These are phyloP conservation scores for Hyphochytrium catenoides DNA, from an alignment of 352 stramenopile genomes.

Conservation along the genomic window DNA sequence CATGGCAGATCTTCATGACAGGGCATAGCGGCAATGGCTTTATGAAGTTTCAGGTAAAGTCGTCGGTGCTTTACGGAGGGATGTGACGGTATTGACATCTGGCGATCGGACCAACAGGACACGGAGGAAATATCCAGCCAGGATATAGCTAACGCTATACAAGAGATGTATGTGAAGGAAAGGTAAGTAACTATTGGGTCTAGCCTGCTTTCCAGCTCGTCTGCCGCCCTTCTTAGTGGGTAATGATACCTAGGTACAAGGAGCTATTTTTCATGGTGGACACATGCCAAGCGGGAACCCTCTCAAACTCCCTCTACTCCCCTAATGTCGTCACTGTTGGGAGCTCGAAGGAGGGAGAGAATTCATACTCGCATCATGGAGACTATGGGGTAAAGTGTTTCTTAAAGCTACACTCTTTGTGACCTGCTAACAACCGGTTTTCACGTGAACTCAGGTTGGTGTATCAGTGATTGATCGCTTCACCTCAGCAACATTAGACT, in stretches of 20 bases:
- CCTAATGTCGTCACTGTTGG: slow-evolving; percentile 78
- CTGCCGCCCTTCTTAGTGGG: background rate
- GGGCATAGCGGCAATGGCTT: slow-evolving; percentile 91
- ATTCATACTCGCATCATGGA: slow-evolving; percentile 79
- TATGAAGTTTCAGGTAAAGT: slow-evolving; percentile 81
- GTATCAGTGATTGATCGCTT: slow-evolving; percentile 66
- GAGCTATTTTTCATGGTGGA: slow-evolving; percentile 93
- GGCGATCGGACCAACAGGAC: slow-evolving; percentile 28
- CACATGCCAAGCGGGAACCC: slow-evolving; percentile 85
- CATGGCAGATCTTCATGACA: slow-evolving; percentile 63
- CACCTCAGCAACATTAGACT: slow-evolving; percentile 63
- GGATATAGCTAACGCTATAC: slow-evolving; percentile 71
- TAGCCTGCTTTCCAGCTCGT: background rate
- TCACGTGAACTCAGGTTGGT: slow-evolving; percentile 20
- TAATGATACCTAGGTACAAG: slow-evolving; percentile 36
- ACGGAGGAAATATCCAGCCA: slow-evolving; percentile 85
- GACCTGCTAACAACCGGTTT: background rate
- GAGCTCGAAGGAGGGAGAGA: slow-evolving; percentile 68
- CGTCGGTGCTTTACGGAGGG: background rate
- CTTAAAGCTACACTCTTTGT: background rate
- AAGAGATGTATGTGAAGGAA: slow-evolving; percentile 80
- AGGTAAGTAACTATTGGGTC: slow-evolving; percentile 14
- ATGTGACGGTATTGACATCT: slow-evolving; percentile 1
- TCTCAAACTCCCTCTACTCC: slow-evolving; percentile 52
- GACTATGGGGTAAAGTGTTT: slow-evolving; percentile 25